Evolutionary conservation across 2,329 filamentous ascomycete species (phyloP), one percentile per base, ranked within the genome.

Genomic region (Alternaria conjuncta): DNA sequence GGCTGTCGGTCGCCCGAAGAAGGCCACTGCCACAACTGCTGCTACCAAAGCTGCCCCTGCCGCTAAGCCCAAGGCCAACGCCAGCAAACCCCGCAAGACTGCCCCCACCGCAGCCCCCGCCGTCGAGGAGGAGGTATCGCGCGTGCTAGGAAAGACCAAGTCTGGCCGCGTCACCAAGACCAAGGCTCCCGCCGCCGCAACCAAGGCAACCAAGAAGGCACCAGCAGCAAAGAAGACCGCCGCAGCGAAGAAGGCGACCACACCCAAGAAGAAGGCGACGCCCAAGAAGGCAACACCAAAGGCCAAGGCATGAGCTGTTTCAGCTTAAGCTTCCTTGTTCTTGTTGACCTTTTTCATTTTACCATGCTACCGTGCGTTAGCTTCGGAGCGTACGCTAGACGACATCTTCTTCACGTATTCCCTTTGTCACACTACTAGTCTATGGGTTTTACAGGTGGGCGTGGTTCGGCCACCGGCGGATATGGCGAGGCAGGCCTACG

Each of bases 131-230:
- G 89, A 91, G 82, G 85, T 89, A 67, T 76, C 83, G 21, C 89
- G 89, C 75, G 86, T 90, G 53, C 83, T 94, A 56, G 88, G 87
- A 79, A 94, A 92, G 88, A 94, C 93, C 80, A 96, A 96, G 88
- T 90, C 92, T 57, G 93, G 93, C 53, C 91, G 93, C 71, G 91
- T 96, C 74, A 88, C 90, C 74, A 96, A 96, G 88, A 84, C 86
- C 23, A 83, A 85, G 41, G 82, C 84, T 61, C 84, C 78, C 64
- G 70, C 69, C 64, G 70, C 71, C n/a, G 66, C 66, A 50, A 54
- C 72, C 45, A 71, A 66, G 59, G 60, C 58, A 18, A 55, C 64
- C 3, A 70, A 66, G 61, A 84, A 84, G 77, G 78, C 78, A 20
- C 75, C 80, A 5, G 78, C 61, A 67, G 79, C 71, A 66, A 79